These are phyloP conservation scores for Discostella stelligeroides DNA, from an alignment of 108 stramenopile genomes.

Conservation along the genomic window DNA sequence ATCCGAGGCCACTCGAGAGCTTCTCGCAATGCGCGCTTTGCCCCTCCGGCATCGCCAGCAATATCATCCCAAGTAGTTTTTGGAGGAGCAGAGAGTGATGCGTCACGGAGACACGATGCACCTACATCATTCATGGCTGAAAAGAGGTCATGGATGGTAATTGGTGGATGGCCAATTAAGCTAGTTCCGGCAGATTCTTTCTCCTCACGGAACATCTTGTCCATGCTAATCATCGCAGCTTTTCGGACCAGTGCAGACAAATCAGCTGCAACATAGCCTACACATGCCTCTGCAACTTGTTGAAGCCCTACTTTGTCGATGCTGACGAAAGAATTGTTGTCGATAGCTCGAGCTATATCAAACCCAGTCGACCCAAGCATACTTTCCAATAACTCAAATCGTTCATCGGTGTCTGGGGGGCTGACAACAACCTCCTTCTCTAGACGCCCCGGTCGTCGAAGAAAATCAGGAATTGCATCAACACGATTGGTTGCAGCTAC, in stretches of 20 bases:
- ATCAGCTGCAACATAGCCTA: conserved; percentile 86
- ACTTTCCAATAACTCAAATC: conserved; percentile 50
- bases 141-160: conserved; percentile 24
- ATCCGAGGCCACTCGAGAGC: conserved; percentile 87
- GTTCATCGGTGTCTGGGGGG: conserved; percentile 65
- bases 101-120: conserved; percentile 75
- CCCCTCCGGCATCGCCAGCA: conserved; percentile 82
- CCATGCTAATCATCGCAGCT: conserved; percentile 47
- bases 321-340: conserved; percentile 8
- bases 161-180: not conserved
- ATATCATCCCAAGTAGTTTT: conserved; percentile 82
- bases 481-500: conserved; percentile 84
- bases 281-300: conserved; percentile 70
- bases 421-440: conserved; percentile 68
- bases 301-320: conserved; percentile 33
- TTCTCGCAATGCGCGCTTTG: conserved; percentile 75
- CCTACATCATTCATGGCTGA: conserved; percentile 49
- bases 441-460: conserved; percentile 79
- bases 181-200: not conserved
- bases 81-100: conserved; percentile 65
- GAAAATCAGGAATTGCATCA: conserved; percentile 67
- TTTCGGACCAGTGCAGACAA: conserved; percentile 68
- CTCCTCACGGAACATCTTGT: not conserved
- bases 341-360: too few relatives aligned
- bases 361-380: too few relatives aligned